phyloP scores from a whole-genome alignment of 1,139 yeast species.

The Debaryomyces subglobosus region DNA sequence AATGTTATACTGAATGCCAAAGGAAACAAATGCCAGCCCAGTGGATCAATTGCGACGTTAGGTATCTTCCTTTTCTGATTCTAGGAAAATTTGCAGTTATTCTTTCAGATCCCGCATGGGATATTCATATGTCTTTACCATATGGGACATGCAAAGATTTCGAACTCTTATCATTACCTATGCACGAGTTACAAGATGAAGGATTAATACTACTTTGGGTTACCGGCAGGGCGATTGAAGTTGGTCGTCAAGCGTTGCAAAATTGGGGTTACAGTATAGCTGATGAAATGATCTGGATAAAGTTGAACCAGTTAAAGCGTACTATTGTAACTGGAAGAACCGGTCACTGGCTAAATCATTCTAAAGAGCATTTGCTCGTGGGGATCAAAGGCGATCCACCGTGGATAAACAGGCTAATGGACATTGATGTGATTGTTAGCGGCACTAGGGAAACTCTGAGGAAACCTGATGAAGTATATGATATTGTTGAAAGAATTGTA shows the following conservation, averaged over 20 bases:
- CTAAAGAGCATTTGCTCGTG: slow-evolving; percentile 86
- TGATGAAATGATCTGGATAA: slow-evolving; percentile 89
- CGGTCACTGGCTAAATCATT: slow-evolving; percentile 96
- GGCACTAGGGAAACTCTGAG: slow-evolving; percentile 85
- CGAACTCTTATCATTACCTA: slow-evolving; percentile 67
- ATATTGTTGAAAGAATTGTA: slow-evolving; percentile 80
- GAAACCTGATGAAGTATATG: slow-evolving; percentile 89
- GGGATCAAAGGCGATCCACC: slow-evolving; percentile 79
- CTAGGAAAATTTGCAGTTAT: slow-evolving; percentile 87
- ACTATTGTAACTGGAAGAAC: slow-evolving; percentile 95
- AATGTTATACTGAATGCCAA: slow-evolving; percentile 44
- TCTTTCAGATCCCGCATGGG: slow-evolving; percentile 92
- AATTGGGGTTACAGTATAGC: slow-evolving; percentile 82
- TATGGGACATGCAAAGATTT: slow-evolving; percentile 77
- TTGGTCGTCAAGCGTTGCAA: slow-evolving; percentile 73
- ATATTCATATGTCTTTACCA: slow-evolving; percentile 79
- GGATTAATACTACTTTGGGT: slow-evolving; percentile 90
- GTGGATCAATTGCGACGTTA: slow-evolving; percentile 85
- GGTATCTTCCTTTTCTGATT: slow-evolving; percentile 64
- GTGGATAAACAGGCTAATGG: slow-evolving; percentile 72
- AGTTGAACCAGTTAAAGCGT: slow-evolving; percentile 81
- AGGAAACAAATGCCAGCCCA: slow-evolving; percentile 58
- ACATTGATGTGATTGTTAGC: slow-evolving; percentile 78
- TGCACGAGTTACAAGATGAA: slow-evolving; percentile 73
- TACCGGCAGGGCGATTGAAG: slow-evolving; percentile 88